Evolutionary conservation across 2,329 filamentous ascomycete species (phyloP).

Genomic region (Cladophialophora immunda): DNA sequence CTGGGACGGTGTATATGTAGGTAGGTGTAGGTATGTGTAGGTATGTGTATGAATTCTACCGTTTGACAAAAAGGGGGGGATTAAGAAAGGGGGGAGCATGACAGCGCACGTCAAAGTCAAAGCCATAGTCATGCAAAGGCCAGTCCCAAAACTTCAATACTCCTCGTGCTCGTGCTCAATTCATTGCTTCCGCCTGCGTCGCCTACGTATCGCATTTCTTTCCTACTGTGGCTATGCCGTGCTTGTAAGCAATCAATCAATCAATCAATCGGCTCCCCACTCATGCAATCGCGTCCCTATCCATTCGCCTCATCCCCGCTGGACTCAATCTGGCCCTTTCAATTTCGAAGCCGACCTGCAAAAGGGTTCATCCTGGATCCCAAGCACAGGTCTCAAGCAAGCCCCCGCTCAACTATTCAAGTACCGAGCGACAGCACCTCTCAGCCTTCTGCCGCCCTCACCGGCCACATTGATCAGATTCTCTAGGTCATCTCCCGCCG

Average conservation of each 20-base stretch:
- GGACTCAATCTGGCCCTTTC: too few species aligned
- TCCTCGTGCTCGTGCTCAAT: too few species aligned
- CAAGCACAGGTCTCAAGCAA: not conserved
- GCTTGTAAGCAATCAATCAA: not conserved
- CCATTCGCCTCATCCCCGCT: too few species aligned
- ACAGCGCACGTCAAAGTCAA: too few species aligned
- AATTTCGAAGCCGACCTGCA: not conserved
- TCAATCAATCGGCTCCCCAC: not conserved
- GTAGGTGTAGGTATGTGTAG: too few species aligned
- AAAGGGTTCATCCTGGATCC: not conserved
- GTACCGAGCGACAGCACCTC: conserved; percentile 66
- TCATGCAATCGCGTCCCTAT: not conserved
- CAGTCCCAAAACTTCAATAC: too few species aligned
- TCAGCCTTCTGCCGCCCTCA: conserved; percentile 83
- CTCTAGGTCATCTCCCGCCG: conserved; percentile 93
- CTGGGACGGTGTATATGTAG: too few species aligned
- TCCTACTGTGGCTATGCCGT: not conserved
- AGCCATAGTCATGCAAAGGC: too few species aligned
- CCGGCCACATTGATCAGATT: conserved; percentile 84
- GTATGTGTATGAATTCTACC: too few species aligned
- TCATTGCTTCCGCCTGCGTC: too few species aligned
- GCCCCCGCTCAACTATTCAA: conserved; percentile 52
- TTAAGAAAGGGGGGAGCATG: too few species aligned
- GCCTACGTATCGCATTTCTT: not conserved
- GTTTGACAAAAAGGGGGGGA: too few species aligned